These are phyloP conservation scores for Saturnispora silvae DNA, from an alignment of 805 yeast genomes.

Conservation along the genomic window DNA sequence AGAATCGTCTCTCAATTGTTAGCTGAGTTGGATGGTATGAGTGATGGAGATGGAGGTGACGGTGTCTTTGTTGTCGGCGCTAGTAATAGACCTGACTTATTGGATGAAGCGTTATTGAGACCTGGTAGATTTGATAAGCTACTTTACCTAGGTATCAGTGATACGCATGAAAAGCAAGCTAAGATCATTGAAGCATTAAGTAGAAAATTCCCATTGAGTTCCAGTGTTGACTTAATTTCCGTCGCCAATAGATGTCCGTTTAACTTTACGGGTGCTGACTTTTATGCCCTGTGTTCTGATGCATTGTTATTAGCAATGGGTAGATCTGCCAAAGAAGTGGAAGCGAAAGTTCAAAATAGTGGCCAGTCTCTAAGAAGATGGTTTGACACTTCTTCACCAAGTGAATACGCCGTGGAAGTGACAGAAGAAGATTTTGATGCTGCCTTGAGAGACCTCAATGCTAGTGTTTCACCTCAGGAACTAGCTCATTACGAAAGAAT, in stretches of 20 bases:
- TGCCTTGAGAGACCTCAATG: slow-evolving; percentile 61
- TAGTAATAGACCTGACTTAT: slow-evolving; percentile 88
- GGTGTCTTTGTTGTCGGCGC: slow-evolving; percentile 99
- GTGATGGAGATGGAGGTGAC: slow-evolving; percentile 62
- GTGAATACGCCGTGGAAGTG: slow-evolving; percentile 63
- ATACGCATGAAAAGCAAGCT: slow-evolving; percentile 78
- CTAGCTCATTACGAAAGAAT: slow-evolving; percentile 69
- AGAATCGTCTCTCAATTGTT: slow-evolving; percentile 90
- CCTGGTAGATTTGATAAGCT: slow-evolving; percentile 95
- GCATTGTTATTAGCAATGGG: slow-evolving; percentile 96
- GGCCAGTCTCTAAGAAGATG: slow-evolving; percentile 22
- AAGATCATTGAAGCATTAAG: slow-evolving; percentile 84
- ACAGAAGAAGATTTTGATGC: slow-evolving; percentile 63
- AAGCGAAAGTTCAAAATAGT: slow-evolving; percentile 42
- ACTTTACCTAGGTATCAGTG: slow-evolving; percentile 88
- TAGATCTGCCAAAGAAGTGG: slow-evolving; percentile 70
- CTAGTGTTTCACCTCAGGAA: slow-evolving; percentile 85
- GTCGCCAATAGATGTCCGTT: slow-evolving; percentile 70
- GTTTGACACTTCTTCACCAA: slow-evolving; percentile 40
- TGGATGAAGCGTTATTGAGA: slow-evolving; percentile 87
- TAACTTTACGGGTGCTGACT: slow-evolving; percentile 96
- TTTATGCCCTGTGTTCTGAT: slow-evolving; percentile 91
- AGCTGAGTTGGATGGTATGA: slow-evolving; percentile 96
- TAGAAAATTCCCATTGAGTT: slow-evolving; percentile 58
- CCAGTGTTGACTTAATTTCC: slow-evolving; percentile 43